Percentiles rank a stretch among this genome's conserved stretches.
These are phyloP conservation scores for Penicillium alfredii DNA, from an alignment of 495 filamentous ascomycete genomes.

Conservation along the genomic window DNA sequence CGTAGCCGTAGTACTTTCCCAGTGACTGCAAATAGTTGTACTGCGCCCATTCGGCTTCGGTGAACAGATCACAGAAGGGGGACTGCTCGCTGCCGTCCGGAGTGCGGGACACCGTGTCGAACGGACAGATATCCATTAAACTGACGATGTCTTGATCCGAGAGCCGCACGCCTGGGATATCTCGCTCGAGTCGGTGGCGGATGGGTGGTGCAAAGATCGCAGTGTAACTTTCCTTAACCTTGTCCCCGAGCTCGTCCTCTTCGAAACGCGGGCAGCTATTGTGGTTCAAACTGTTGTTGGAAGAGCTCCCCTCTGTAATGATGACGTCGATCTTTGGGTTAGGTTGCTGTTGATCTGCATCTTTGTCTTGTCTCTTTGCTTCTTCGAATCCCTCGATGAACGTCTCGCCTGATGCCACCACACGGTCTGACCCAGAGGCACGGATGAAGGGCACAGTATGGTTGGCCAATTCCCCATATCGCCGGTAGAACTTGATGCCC, in stretches of 20 bases:
- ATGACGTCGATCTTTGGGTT: slow-evolving; percentile 54
- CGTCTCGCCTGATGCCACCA: slow-evolving; percentile 65
- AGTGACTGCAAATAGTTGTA: slow-evolving; percentile 75
- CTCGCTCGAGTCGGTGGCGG: slow-evolving; percentile 51
- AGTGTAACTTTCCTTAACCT: slow-evolving; percentile 48
- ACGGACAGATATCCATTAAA: slow-evolving; percentile 84
- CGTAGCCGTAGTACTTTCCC: slow-evolving; percentile 75
- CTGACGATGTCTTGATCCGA: slow-evolving; percentile 51
- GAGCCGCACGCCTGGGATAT: slow-evolving; percentile 57
- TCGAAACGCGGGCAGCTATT: slow-evolving; percentile 60
- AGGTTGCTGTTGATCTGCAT: slow-evolving; percentile 22
- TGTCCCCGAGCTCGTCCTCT: slow-evolving; percentile 37
- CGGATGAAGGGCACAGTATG: slow-evolving; percentile 62
- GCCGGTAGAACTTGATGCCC: slow-evolving; percentile 64
- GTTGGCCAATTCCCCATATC: slow-evolving; percentile 55
- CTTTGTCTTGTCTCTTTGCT: slow-evolving; percentile 44
- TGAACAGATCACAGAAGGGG: slow-evolving; percentile 69
- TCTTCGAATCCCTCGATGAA: slow-evolving; percentile 66
- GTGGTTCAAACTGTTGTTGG: slow-evolving; percentile 75
- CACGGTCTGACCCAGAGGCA: slow-evolving; percentile 61
- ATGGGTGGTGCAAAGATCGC: slow-evolving; percentile 57
- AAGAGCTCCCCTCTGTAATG: slow-evolving; percentile 54
- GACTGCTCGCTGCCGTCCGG: slow-evolving; percentile 38
- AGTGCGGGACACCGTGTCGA: slow-evolving; percentile 59
- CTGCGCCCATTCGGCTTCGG: slow-evolving; percentile 56